Conservation (phyloP, 345 rosid species). For the Ceriops decandra region DNA sequence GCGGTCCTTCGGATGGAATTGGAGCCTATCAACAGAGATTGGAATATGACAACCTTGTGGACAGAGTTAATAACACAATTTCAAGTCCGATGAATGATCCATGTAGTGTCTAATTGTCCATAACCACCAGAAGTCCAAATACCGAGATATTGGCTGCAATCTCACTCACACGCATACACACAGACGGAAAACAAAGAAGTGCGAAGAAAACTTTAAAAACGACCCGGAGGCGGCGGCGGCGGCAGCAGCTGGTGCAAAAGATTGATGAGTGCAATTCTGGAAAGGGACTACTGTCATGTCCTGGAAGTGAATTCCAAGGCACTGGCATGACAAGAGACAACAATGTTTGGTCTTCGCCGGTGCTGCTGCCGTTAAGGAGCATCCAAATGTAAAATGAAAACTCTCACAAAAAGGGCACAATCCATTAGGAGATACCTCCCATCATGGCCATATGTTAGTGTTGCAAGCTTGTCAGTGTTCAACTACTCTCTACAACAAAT, state of each 20-base stretch:
- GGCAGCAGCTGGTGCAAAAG: neutral
- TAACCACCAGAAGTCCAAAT: no score
- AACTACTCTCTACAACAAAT: neutral
- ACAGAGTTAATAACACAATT: no score
- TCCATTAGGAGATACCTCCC: slow-evolving; percentile 5
- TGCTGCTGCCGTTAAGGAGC: neutral
- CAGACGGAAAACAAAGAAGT: no score
- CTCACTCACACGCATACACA: no score
- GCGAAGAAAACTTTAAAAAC: no score
- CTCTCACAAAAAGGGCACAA: neutral
- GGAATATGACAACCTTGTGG: no score
- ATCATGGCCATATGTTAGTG: slow-evolving; percentile 2
- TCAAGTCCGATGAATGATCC: no score
- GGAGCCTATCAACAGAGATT: no score
- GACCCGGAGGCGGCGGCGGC: neutral
- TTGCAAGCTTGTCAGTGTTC: no score
- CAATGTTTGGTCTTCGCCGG: neutral
- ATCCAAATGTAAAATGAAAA: neutral
- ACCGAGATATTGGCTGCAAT: no score
- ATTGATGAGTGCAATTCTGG: neutral
- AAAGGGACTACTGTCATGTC: neutral
- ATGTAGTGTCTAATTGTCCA: no score
- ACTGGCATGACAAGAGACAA: neutral
- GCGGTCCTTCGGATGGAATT: no score
- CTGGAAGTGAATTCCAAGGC: neutral